Evolutionary conservation across 2,329 filamentous ascomycete genomes (phyloP).

Genomic region (Pezicula neosporulosa): DNA sequence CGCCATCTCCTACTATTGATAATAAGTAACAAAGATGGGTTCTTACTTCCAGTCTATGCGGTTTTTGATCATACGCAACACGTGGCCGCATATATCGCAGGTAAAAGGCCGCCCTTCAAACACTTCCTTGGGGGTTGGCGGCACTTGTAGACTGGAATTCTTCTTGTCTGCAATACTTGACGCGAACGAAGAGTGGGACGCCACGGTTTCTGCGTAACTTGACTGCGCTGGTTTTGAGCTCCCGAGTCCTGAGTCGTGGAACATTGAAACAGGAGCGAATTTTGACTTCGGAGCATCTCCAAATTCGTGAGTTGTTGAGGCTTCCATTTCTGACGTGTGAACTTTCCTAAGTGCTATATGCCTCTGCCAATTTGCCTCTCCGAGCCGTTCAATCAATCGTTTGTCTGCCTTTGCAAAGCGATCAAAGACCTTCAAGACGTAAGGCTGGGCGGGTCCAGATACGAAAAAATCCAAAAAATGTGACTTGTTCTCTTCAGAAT

Average conservation of each 20-base stretch:
- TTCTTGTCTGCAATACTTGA: constrained; percentile 2
- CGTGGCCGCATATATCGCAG: constrained; percentile 5
- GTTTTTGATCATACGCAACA: constrained; percentile 3
- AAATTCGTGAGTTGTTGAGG: not conserved
- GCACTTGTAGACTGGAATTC: not conserved
- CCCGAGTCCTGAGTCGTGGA: constrained; percentile 7
- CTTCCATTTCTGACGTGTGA: not conserved
- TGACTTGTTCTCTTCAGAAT: no score
- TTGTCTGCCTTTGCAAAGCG: constrained; percentile 1
- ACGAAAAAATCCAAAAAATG: constrained; percentile 1
- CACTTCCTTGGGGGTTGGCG: constrained; percentile 5
- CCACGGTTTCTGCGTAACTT: constrained; percentile 4
- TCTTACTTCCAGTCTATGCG: constrained; percentile 6
- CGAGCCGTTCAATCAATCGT: constrained; percentile 5
- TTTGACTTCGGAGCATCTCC: not conserved
- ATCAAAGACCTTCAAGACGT: constrained; percentile 5
- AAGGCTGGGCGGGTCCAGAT: constrained; percentile 3
- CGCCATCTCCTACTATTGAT: no score
- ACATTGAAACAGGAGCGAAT: constrained; percentile 6
- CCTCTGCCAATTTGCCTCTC: constrained; percentile 10
- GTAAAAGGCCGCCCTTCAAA: constrained; percentile 4
- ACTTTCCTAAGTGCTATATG: constrained; percentile 3
- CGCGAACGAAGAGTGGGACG: constrained; percentile 4
- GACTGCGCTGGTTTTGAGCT: not conserved
- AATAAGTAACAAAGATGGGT: no score